phyloP scores from a whole-genome alignment of 306 rosid species.

The Castanopsis chinensis region DNA sequence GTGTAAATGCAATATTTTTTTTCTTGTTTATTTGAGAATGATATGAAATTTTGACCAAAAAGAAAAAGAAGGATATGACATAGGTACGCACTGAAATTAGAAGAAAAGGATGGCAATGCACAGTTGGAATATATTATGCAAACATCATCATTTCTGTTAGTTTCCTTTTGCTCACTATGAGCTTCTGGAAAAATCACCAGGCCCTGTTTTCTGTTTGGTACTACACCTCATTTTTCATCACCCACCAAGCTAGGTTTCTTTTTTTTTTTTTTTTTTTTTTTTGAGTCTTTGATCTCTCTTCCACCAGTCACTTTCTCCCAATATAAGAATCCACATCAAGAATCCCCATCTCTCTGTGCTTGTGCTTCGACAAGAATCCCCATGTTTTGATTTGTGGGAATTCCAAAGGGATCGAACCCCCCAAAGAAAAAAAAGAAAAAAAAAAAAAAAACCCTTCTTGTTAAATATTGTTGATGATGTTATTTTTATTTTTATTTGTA shows the following conservation, averaged over 20 bases:
- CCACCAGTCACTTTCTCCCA: slow-evolving; percentile 30
- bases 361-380: neutral
- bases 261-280: slow-evolving; percentile 22
- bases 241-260: slow-evolving; percentile 15
- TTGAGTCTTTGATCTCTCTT: slow-evolving; percentile 19
- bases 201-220: neutral
- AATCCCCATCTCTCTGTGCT: neutral
- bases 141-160: slow-evolving; percentile 11
- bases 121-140: slow-evolving; percentile 15
- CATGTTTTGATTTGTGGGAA: neutral
- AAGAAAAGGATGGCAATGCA: slow-evolving; percentile 17
- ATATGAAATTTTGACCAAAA: neutral
- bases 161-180: slow-evolving; percentile 13
- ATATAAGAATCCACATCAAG: slow-evolving; percentile 13
- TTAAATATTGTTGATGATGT: too few relatives aligned
- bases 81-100: neutral
- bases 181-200: neutral
- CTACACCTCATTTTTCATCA: slow-evolving; percentile 33
- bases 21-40: neutral
- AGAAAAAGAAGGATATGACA: neutral
- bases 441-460: neutral
- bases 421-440: neutral
- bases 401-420: neutral
- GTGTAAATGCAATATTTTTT: too few relatives aligned
- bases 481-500: too few relatives aligned